Conservation (phyloP, 805 yeast species). For the Wickerhamiella occidentalis region DNA sequence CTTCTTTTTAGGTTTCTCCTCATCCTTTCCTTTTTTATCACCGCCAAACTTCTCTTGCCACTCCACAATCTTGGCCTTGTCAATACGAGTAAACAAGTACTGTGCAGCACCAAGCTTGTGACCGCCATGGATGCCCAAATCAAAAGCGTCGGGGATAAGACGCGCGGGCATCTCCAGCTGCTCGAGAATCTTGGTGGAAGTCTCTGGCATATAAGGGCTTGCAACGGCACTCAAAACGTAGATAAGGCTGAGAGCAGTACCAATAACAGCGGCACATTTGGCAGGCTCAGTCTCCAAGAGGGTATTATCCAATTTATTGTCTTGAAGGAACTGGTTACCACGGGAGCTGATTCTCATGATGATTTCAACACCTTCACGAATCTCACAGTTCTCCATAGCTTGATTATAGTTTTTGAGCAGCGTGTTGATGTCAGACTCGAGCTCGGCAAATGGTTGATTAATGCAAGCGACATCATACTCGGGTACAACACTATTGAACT, state of each 20-base stretch:
- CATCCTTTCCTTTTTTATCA: slow-evolving; percentile 28
- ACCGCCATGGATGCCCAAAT: slow-evolving; percentile 56
- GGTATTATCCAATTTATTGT: slow-evolving; percentile 84
- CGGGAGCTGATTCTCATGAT: slow-evolving; percentile 87
- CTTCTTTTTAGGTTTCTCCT: slow-evolving; percentile 10
- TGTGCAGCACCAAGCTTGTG: slow-evolving; percentile 86
- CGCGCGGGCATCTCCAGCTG: slow-evolving; percentile 76
- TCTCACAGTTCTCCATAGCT: slow-evolving; percentile 57
- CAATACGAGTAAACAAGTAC: slow-evolving; percentile 85
- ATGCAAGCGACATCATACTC: slow-evolving; percentile 38
- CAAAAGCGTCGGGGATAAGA: slow-evolving; percentile 64
- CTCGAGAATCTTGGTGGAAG: slow-evolving; percentile 52
- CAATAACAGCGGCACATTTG: slow-evolving; percentile 82
- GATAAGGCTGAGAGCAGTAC: slow-evolving; percentile 77
- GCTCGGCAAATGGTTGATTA: slow-evolving; percentile 32
- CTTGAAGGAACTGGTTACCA: slow-evolving; percentile 93
- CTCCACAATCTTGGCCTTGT: slow-evolving; percentile 70
- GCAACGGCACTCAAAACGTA: slow-evolving; percentile 75
- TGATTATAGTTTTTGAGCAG: slow-evolving; percentile 50
- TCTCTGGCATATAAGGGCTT: slow-evolving; percentile 84
- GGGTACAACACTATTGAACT: slow-evolving; percentile 86
- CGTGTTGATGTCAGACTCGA: slow-evolving; percentile 43
- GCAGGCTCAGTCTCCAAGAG: slow-evolving; percentile 64
- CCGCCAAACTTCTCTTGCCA: slow-evolving; percentile 89
- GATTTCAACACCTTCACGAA: slow-evolving; percentile 79